Evolutionary conservation across 495 filamentous ascomycete species (phyloP), one percentile per base, ranked within the genome.

Genomic region (Patellaria atrata): DNA sequence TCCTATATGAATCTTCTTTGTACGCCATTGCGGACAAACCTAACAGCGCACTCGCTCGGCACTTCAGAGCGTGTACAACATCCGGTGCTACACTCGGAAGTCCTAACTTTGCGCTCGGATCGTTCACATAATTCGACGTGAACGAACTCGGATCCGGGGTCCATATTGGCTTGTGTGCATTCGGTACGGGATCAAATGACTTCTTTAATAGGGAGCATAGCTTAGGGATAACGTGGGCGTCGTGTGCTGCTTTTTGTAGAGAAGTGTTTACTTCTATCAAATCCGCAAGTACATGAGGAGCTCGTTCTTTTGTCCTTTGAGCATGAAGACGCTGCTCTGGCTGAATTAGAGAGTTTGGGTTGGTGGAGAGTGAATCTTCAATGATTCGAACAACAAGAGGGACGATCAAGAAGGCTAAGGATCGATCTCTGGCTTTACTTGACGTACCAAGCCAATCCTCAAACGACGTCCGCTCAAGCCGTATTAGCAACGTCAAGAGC

Each of bases 1-100:
- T 93, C 17, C 85, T 69, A 45, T 84, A 85, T 22, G 81, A 72
- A 37, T 96, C 85, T 33, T 83, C 84, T 48, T 78, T 76, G 4
- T 79, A 67, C 11, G 79, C 75, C 38, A 97, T 52, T 4, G 79
- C 74, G 27, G 81, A 79, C 30, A 96, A 57, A 8, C 82, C 82
- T 38, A 72, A 74, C 16, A 97, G 58, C n/a, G 77, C 71, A 30
- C 71, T 73, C 52, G 84, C 80, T 30, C 87, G 69, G 38, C 82
- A 71, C 48, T 68, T 77, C 61, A 84, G 74, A 15, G 75, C 68
- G 55, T 94, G 86, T 5, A 69, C 64, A 34, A 77, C 60, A 8
- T 71, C 60, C 0, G 71, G 66, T 4, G 76, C 66, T 21, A 75
- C 63, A 5, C 81, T 81, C 5, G 63, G 56, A 14, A 61, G 56